phyloP scores from a whole-genome alignment of 805 yeast species.

The Pichia gijzeniarum region DNA sequence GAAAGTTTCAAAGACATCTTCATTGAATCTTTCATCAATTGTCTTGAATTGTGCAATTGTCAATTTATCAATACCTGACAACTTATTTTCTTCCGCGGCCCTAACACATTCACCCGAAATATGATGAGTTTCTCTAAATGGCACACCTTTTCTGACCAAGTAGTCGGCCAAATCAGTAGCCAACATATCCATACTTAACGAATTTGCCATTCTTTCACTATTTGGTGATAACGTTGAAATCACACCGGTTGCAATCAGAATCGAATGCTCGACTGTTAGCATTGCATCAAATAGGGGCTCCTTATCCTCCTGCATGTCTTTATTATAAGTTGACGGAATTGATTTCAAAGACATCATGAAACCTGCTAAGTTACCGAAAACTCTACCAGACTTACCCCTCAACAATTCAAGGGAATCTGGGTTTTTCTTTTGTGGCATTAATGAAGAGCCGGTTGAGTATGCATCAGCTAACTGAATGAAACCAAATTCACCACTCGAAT shows the following conservation, averaged over 20 bases:
- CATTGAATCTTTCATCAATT: constrained; percentile 75
- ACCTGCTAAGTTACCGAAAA: constrained; percentile 90
- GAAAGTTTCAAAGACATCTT: constrained; percentile 80
- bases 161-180: constrained; percentile 99
- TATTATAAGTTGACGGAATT: constrained; percentile 96
- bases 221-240: constrained; percentile 77
- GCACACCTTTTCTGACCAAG: constrained; percentile 95
- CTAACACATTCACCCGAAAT: constrained; percentile 98
- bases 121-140: constrained; percentile 98
- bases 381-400: constrained; percentile 97
- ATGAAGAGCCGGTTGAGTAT: constrained; percentile 94
- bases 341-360: constrained; percentile 94
- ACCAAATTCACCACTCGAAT: constrained; percentile 97
- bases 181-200: constrained; percentile 97
- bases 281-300: constrained; percentile 95
- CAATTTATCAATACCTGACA: constrained; percentile 83
- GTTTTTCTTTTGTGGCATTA: constrained; percentile 99
- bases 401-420: constrained; percentile 93
- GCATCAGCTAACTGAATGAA: constrained; percentile 93
- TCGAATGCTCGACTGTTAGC: constrained; percentile 87
- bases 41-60: constrained; percentile 67
- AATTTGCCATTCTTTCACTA: constrained; percentile 70
- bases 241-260: constrained; percentile 93
- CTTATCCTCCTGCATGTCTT: constrained; percentile 98
- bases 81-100: constrained; percentile 68